Evolutionary conservation across 306 rosid species (phyloP), one percentile per base, ranked within the genome.

Genomic region (Prosopis cineraria): DNA sequence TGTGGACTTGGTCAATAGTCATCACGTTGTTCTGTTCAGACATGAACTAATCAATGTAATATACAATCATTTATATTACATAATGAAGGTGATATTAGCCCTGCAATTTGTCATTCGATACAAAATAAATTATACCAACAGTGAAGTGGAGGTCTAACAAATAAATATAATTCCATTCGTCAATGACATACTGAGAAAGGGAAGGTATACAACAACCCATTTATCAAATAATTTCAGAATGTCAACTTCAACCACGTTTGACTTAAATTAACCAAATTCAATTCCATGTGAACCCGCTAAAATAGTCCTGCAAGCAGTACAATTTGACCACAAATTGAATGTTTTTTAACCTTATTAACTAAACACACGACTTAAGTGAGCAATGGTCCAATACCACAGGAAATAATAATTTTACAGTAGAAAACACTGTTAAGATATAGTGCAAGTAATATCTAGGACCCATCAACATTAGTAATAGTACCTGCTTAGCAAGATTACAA

Each of bases 401-500:
- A 66, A 40, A 20, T 67, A 11, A n/a, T 22, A 39, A 66, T 10
- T n/a, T n/a, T 24, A 39, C 16, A 4, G 22, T 67, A 24, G 72
- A 67, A 22, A 40, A 44, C 30, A 39, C 52, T 6, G 31, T 11
- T 40, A 29, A 44, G 4, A 66, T 5, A 82, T 13, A 58, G n/a
- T n/a, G n/a, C 62, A 19, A 52, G 16, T 44, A 50, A 63, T 14
- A 25, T 4, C 39, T 13, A 17, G 36, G 31, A 39, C 39, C 62
- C 43, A 56, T 56, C 67, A 78, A 12, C 30, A 31, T 43, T 66
- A 17, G 6, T 20, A 45, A 16, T 16, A 27, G 64, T 82, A 91
- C 97, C 97, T 90, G 97, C 69, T 93, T 93, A 7, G 98, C 98
- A 60, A 94, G 92, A 87, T 90, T 94, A 89, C 97, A 94, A 53